Base-by-base conservation (phyloP, 306 rosid genomes). In the Corylus heterophylla region DNA sequence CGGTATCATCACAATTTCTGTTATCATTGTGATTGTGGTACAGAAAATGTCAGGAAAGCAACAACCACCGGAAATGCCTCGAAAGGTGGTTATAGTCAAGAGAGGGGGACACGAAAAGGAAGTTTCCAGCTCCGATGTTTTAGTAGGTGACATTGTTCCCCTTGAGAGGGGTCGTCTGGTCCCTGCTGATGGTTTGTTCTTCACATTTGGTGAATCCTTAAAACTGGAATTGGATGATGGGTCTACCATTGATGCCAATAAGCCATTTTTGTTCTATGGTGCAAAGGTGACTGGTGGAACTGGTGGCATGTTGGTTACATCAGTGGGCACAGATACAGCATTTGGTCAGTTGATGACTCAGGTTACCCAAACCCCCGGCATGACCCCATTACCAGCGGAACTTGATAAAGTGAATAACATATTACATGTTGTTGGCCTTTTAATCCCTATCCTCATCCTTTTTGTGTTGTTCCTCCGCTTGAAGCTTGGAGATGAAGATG, bases 211-310 rank as follows among this genome's bases (percentile, higher is more conserved):
- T 37, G 52, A 81, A 3, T 59, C 5, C 20, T 18, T 61, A 0
- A 71, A 49, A 29, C 42, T 50, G 39, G 37, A 71, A 69, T 54
- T 69, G 39, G 84, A 70, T 14, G 25, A n/a, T 18, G 29, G 42
- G 3, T 20, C 74, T 6, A 59, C 45, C 14, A 17, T 52, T 14
- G 62, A 82, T 44, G 71, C 66, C 2, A 55, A 31, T 4, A 37
- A 68, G 18, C 85, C 85, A 2, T 82, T 54, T 77, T 17, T 82
- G 9, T 74, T 64, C n/a, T 12, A 72, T 76, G 85, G 81, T 56
- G 72, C 75, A 12, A 72, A 9, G 52, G 85, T 82, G 62, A 69
- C 35, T 35, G 39, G n/a, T 45, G 85, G 85, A 13, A n/a, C 8
- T 6, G 85, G 81, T 64, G 54, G 12, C 13, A 77, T 82, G 85